phyloP scores from a whole-genome alignment of 139 green algal species.

The Pycnococcus provasolii region DNA sequence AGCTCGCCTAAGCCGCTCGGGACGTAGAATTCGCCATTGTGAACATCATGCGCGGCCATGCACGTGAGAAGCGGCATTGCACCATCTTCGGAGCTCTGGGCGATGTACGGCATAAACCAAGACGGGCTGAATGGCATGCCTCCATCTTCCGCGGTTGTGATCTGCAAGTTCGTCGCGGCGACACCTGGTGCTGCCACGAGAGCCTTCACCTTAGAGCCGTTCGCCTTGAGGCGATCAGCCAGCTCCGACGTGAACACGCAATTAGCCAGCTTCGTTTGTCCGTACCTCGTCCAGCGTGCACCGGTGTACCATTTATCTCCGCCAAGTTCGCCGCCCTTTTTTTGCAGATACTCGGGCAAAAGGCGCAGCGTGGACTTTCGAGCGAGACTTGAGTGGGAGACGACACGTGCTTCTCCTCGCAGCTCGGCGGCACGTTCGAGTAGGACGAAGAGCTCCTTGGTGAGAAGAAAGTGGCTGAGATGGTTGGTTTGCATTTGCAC shows the following conservation, averaged over 20 bases:
- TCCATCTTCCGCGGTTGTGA: conserved; percentile 12
- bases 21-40: too few species aligned
- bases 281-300: conserved; percentile 11
- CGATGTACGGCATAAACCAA: too few species aligned
- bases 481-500: conserved; percentile 34
- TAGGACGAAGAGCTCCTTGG: conserved; percentile 11
- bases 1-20: too few species aligned
- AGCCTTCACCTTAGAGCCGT: conserved; percentile 23
- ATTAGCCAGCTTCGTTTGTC: conserved; percentile 32
- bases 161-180: conserved; percentile 22
- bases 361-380: conserved; percentile 3
- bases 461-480: conserved; percentile 29
- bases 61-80: too few species aligned
- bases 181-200: conserved; percentile 16
- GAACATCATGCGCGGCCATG: too few species aligned
- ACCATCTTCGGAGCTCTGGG: too few species aligned
- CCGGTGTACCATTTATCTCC: background rate
- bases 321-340: conserved; percentile 15
- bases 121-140: background rate
- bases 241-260: conserved; percentile 23
- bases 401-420: conserved; percentile 14
- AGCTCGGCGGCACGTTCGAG: conserved; percentile 16
- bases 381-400: conserved; percentile 10
- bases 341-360: background rate
- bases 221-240: conserved; percentile 1